Base-by-base conservation (phyloP, 208 protist genomes). In the Acanthamoeba castellanii region DNA sequence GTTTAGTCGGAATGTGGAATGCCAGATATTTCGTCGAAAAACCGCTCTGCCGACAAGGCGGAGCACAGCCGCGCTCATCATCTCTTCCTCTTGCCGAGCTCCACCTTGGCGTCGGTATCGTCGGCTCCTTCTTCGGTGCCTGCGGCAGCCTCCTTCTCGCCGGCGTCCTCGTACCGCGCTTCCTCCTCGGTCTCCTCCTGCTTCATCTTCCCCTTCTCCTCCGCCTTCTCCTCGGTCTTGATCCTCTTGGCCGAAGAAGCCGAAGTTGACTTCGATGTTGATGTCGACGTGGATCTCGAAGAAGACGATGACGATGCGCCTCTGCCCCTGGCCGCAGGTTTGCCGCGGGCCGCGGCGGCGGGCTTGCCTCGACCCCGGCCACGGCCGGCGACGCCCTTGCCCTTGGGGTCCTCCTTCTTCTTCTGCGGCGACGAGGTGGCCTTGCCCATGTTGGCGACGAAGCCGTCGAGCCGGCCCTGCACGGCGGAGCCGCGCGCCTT, bases 401-500 rank as follows among this genome's bases (percentile, higher is more conserved):
- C 70, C 70, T 78, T 78, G 70, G 70, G 32, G 32, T 78, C 70
- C 32, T 78, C 70, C 70, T 78, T 78, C 70, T 78, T 78, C 70
- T 78, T 78, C 34, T 78, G 70, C 70, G 70, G 70, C 70, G 70
- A 78, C 16, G 70, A 78, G 16, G 32, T 25, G 32, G 20, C 70
- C 18, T 20, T 45, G 70, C 70, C 70, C 70, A 78, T 20, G 70
- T 42, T 32, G 32, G 70, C 13, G 78, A 98, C 98, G 95, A 98
- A 98, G 45, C 20, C 61, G 59, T 98, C 97, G 25, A 98, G 90
- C 61, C 98, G 95, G 30, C 94, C 94, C 90, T 98, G 98, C 27
- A 96, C 95, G 45, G 93, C 47, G 59, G 95, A 96, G 30, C 95
- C 87, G 64, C 94, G 95, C 18, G 93, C 78, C 50, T 98, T 97